These are phyloP conservation scores for Xerocomus potaroensis DNA, from an alignment of 768 basidiomycete species.

Conservation along the genomic window DNA sequence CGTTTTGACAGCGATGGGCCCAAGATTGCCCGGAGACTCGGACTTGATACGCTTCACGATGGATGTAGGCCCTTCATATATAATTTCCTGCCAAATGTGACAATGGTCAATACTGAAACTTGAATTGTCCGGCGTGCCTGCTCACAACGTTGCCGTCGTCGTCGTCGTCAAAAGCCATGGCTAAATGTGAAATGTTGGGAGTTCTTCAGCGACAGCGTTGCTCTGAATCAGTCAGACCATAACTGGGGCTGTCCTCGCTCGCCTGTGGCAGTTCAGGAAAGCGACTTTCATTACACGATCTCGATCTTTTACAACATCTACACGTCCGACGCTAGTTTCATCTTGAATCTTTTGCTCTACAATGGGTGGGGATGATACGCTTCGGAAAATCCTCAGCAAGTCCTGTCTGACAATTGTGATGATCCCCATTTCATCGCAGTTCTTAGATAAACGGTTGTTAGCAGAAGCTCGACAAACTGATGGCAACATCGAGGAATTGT, in stretches of 20 bases:
- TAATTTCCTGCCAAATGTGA: slow-evolving; percentile 13
- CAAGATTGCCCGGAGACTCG: slow-evolving; percentile 5
- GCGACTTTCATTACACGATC: too few relatives aligned
- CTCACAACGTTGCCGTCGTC: slow-evolving; percentile 11
- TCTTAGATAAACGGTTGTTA: slow-evolving; percentile 24
- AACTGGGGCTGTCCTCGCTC: too few relatives aligned
- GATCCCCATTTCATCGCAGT: background rate
- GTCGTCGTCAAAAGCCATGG: slow-evolving; percentile 10
- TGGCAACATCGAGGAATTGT: slow-evolving; percentile 26
- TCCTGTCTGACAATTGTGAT: background rate
- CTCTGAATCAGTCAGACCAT: too few relatives aligned
- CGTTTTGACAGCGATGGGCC: slow-evolving; percentile 44
- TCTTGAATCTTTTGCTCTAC: too few relatives aligned
- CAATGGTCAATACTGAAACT: slow-evolving; percentile 3
- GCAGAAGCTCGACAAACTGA: slow-evolving; percentile 18
- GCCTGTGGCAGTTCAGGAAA: too few relatives aligned
- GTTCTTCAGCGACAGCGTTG: too few relatives aligned
- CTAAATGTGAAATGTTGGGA: too few relatives aligned
- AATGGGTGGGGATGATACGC: slow-evolving; percentile 16
- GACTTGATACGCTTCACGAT: slow-evolving; percentile 18
- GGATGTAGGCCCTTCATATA: slow-evolving; percentile 26
- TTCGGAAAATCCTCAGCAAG: slow-evolving; percentile 20
- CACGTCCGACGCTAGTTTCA: too few relatives aligned
- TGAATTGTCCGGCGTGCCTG: background rate
- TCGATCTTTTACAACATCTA: too few relatives aligned